Conservation (phyloP, 164 flowering plant species). For the Magnolia officinalis region DNA sequence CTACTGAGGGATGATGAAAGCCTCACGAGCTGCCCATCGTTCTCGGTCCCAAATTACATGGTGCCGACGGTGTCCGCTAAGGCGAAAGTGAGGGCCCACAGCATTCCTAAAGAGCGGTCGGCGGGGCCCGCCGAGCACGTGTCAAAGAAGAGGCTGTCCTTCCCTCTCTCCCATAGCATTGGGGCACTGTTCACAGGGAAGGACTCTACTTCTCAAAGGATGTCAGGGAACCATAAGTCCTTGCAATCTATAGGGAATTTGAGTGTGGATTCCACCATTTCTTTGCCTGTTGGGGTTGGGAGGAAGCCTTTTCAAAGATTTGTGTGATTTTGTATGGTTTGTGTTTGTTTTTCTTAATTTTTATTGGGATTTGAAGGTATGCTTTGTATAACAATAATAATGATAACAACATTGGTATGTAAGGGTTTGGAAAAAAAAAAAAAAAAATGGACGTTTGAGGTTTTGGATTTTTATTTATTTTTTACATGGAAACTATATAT, state of each 20-base stretch:
- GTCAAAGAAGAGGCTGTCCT: conserved; percentile 58
- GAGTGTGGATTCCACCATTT: conserved; percentile 78
- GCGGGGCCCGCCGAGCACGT: conserved; percentile 39
- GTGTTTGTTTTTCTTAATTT: conserved; percentile 8
- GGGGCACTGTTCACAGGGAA: conserved; percentile 52
- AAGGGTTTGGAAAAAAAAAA: neutral
- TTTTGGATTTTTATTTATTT: neutral
- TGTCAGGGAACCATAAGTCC: conserved; percentile 34
- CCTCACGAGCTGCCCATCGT: conserved; percentile 90
- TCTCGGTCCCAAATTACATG: conserved; percentile 89
- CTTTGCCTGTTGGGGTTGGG: conserved; percentile 77
- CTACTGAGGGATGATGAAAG: conserved; percentile 77
- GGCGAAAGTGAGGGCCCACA: conserved; percentile 61
- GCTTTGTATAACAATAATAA: neutral
- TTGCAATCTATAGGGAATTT: conserved; percentile 51
- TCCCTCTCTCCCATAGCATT: conserved; percentile 54
- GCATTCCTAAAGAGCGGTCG: conserved; percentile 47
- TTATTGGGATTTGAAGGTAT: neutral
- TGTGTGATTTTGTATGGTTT: conserved; percentile 45
- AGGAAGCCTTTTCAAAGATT: conserved; percentile 81
- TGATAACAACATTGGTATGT: neutral
- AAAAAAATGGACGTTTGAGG: neutral
- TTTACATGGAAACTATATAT: neutral
- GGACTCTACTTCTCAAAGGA: conserved; percentile 42
- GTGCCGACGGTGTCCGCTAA: conserved; percentile 76